These are phyloP conservation scores for Corymbia maculata DNA, from an alignment of 345 rosid genomes.

Conservation along the genomic window DNA sequence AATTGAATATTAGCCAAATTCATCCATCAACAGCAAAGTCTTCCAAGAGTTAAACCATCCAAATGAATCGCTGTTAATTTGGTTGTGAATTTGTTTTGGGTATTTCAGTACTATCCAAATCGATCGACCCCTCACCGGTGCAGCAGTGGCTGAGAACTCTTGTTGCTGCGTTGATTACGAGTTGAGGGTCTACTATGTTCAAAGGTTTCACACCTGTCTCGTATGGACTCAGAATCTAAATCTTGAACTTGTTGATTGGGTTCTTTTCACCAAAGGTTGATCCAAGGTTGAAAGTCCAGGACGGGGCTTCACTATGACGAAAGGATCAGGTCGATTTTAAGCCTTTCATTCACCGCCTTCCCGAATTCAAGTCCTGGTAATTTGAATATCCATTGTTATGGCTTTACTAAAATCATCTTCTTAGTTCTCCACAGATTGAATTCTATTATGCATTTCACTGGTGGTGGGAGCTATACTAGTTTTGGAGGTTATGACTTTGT, in stretches of 20 bases:
- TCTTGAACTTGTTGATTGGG: conserved; percentile 73
- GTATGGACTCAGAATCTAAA: conserved; percentile 66
- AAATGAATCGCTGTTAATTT: too few relatives aligned
- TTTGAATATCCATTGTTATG: background rate
- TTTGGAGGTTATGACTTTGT: too few relatives aligned
- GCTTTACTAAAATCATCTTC: too few relatives aligned
- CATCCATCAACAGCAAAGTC: too few relatives aligned
- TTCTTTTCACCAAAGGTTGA: conserved; percentile 77
- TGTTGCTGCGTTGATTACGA: conserved; percentile 36
- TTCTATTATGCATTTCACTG: too few relatives aligned
- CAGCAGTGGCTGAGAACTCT: conserved; percentile 50
- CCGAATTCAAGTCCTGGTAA: conserved; percentile 82
- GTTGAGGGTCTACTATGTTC: conserved; percentile 41
- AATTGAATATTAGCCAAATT: too few relatives aligned
- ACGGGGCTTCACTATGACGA: conserved; percentile 38
- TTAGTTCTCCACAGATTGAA: too few relatives aligned
- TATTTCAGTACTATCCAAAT: too few relatives aligned
- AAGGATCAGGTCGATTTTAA: conserved; percentile 51
- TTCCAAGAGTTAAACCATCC: too few relatives aligned
- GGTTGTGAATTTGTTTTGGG: too few relatives aligned
- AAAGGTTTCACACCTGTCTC: conserved; percentile 65
- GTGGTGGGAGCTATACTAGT: too few relatives aligned
- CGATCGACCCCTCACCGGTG: too few relatives aligned
- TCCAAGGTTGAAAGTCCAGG: conserved; percentile 58
- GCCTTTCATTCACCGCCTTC: conserved; percentile 79